These are phyloP conservation scores for Typha latifolia DNA, from an alignment of 176 grass and related monocot genomes.

Conservation along the genomic window DNA sequence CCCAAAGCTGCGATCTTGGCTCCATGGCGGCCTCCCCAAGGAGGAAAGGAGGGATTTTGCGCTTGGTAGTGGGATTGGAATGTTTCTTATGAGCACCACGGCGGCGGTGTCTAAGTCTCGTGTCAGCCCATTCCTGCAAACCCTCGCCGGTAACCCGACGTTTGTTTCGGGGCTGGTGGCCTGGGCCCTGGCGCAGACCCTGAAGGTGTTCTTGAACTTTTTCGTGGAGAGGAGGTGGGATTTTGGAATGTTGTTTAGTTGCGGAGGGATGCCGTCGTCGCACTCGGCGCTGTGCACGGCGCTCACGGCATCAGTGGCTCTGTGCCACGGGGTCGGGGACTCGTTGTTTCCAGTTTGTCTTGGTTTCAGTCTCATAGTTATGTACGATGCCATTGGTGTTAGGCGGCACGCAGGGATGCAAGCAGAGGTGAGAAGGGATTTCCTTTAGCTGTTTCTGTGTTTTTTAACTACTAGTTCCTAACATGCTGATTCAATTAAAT, in stretches of 20 bases:
- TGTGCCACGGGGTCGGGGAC: slow-evolving; percentile 82
- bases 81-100: slow-evolving; percentile 90
- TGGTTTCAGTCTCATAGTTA: slow-evolving; percentile 81
- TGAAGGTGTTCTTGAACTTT: slow-evolving; percentile 72
- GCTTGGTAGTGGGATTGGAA: slow-evolving; percentile 48
- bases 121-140: slow-evolving; percentile 57
- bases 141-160: slow-evolving; percentile 78
- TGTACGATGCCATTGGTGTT: slow-evolving; percentile 94
- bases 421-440: slow-evolving; percentile 56
- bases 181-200: slow-evolving; percentile 63
- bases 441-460: neutral
- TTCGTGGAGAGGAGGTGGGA: slow-evolving; percentile 86
- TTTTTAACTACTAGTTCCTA: neutral
- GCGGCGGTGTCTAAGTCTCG: slow-evolving; percentile 61
- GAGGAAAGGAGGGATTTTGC: neutral
- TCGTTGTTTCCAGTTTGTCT: slow-evolving; percentile 89
- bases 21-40: slow-evolving; percentile 39
- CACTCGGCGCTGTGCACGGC: slow-evolving; percentile 88
- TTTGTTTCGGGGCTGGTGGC: slow-evolving; percentile 80
- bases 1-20: slow-evolving; percentile 32
- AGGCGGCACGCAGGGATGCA: slow-evolving; percentile 96
- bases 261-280: slow-evolving; percentile 94
- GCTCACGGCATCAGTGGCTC: slow-evolving; percentile 77
- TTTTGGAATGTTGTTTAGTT: slow-evolving; percentile 69
- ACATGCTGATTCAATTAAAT: neutral